Conservation (phyloP, 805 yeast genomes). For the Suhomyces sp. region DNA sequence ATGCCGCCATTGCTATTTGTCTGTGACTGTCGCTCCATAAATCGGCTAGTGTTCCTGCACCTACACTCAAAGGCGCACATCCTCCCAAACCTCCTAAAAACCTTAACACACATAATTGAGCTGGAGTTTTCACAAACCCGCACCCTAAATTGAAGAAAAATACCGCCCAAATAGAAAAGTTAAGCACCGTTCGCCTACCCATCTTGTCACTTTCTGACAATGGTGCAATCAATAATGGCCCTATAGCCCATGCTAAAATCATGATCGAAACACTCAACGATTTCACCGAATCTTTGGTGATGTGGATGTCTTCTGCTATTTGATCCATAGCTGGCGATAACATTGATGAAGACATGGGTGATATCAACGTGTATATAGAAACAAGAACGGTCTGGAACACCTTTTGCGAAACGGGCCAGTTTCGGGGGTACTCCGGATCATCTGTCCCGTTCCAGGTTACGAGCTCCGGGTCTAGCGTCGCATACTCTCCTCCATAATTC, state of each 20-base stretch:
- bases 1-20: constrained; percentile 35
- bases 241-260: constrained; percentile 40
- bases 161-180: constrained; percentile 33
- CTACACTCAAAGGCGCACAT: constrained; percentile 37
- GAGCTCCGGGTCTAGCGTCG: constrained; percentile 35
- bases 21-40: constrained; percentile 32
- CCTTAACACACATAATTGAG: constrained; percentile 32
- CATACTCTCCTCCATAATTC: constrained; percentile 32
- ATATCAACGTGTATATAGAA: constrained; percentile 34
- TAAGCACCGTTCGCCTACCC: constrained; percentile 34
- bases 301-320: constrained; percentile 28
- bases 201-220: constrained; percentile 35
- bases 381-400: constrained; percentile 24
- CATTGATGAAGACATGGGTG: constrained; percentile 43
- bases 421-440: constrained; percentile 35
- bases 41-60: constrained; percentile 40
- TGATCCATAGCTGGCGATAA: constrained; percentile 34
- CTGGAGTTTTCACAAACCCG: constrained; percentile 31
- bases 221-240: constrained; percentile 40
- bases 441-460: constrained; percentile 32
- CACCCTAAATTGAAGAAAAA: constrained; percentile 35
- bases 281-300: constrained; percentile 20
- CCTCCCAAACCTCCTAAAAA: constrained; percentile 39
- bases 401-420: constrained; percentile 28
- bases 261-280: constrained; percentile 37